Conservation (phyloP, 2,329 filamentous ascomycete species). For the Hymenoscyphus fraxineus region DNA sequence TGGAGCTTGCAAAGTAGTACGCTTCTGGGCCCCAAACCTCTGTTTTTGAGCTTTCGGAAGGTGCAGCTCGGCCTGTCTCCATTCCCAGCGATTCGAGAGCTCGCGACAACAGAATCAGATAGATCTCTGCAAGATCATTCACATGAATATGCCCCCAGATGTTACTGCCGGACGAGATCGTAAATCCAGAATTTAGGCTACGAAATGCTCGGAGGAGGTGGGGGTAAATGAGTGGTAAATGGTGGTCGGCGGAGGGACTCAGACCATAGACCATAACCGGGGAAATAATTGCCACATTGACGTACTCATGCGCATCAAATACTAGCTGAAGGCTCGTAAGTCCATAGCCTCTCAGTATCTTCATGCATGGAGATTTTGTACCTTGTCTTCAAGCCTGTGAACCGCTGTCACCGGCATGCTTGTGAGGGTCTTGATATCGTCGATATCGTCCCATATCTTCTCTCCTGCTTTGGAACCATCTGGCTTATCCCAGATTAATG, state of each 20-base stretch:
- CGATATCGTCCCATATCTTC: constrained; percentile 1
- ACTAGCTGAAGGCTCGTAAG: constrained; percentile 5
- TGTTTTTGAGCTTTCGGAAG: background rate
- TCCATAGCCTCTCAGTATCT: background rate
- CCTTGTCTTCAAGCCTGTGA: background rate
- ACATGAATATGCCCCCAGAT: constrained; percentile 18
- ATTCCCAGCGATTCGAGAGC: constrained; percentile 6
- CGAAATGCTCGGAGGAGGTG: constrained; percentile 2
- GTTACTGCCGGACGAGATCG: constrained; percentile 14
- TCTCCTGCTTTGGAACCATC: constrained; percentile 11
- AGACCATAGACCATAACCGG: constrained; percentile 19
- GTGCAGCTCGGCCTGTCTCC: background rate
- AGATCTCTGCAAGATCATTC: constrained; percentile 16
- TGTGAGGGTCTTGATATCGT: background rate
- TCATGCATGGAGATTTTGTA: background rate
- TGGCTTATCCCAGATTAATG: constrained; percentile 16
- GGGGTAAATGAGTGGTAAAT: constrained; percentile 13
- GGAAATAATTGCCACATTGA: constrained; percentile 17
- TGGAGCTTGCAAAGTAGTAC: constrained; percentile 16
- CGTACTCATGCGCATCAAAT: background rate
- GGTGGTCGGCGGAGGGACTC: constrained; percentile 16
- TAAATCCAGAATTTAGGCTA: constrained; percentile 11
- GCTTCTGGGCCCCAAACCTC: constrained; percentile 14
- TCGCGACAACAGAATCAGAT: constrained; percentile 10
- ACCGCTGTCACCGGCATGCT: background rate